These are phyloP conservation scores for Coemansia sp. DNA, from an alignment of 192 early-diverging fungal species.

Conservation along the genomic window DNA sequence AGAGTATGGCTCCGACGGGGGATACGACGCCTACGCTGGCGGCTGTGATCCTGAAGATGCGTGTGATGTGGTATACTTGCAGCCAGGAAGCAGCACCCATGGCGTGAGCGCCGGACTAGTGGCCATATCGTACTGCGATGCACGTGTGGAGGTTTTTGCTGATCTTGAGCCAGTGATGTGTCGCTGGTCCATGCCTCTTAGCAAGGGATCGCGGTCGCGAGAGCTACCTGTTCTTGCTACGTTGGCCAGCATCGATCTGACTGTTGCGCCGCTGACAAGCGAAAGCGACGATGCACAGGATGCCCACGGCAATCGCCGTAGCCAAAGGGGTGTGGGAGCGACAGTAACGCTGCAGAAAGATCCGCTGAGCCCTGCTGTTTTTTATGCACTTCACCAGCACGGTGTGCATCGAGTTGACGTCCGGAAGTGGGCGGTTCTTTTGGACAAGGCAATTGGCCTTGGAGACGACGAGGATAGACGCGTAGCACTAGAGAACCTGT, in stretches of 20 bases:
- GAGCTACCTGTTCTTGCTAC: constrained; percentile 56
- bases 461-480: constrained; percentile 17
- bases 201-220: constrained; percentile 9
- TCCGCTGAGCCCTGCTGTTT: constrained; percentile 60
- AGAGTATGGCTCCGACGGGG: constrained; percentile 7
- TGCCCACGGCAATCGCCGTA: background rate
- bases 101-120: constrained; percentile 55
- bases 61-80: constrained; percentile 39
- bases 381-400: constrained; percentile 69
- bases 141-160: constrained; percentile 64
- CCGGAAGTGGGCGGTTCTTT: constrained; percentile 55
- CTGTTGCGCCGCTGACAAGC: constrained; percentile 25
- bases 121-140: constrained; percentile 61
- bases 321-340: constrained; percentile 19
- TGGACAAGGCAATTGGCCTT: constrained; percentile 36
- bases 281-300: constrained; percentile 1
- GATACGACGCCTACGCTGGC: background rate
- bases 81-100: constrained; percentile 29
- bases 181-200: constrained; percentile 27
- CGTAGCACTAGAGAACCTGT: constrained; percentile 32
- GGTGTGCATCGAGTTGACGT: constrained; percentile 70
- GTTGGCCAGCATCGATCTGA: constrained; percentile 59
- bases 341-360: constrained; percentile 60
- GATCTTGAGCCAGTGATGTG: constrained; percentile 59
- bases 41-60: constrained; percentile 44